These are phyloP conservation scores for Pseudomonodictys pantanalensis DNA, from an alignment of 495 filamentous ascomycete genomes.

Conservation along the genomic window DNA sequence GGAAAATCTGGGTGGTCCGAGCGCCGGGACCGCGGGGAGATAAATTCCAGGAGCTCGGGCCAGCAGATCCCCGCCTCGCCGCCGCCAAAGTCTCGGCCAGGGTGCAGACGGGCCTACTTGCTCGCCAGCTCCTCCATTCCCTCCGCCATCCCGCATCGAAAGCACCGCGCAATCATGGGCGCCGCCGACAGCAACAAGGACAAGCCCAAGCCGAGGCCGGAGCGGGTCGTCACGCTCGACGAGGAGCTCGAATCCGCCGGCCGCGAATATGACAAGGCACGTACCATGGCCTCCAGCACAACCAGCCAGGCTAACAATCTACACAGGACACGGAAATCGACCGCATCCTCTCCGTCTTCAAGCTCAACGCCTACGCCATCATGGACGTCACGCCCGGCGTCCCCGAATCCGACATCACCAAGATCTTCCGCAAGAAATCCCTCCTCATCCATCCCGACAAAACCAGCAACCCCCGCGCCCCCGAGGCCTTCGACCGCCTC, in stretches of 20 bases:
- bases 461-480: constrained; percentile 84
- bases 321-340: constrained; percentile 89
- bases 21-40: no score
- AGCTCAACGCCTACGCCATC: constrained; percentile 89
- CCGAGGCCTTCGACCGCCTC: constrained; percentile 93
- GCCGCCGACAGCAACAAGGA: constrained; percentile 48
- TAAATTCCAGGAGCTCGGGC: no score
- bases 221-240: no score
- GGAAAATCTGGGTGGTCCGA: constrained; percentile 13
- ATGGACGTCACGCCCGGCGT: constrained; percentile 95
- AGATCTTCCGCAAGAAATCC: constrained; percentile 89
- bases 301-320: neutral
- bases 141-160: neutral
- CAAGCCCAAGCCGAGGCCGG: constrained; percentile 74
- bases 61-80: no score
- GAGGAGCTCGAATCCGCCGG: constrained; percentile 82
- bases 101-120: no score
- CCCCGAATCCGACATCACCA: constrained; percentile 93
- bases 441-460: constrained; percentile 98
- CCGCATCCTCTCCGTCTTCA: constrained; percentile 86
- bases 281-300: constrained; percentile 6
- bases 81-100: no score
- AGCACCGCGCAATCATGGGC: neutral
- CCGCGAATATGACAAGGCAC: constrained; percentile 84
- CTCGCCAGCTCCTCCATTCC: neutral